Conservation (phyloP, 1,284 basidiomycete species). For the Leccinum fallax region DNA sequence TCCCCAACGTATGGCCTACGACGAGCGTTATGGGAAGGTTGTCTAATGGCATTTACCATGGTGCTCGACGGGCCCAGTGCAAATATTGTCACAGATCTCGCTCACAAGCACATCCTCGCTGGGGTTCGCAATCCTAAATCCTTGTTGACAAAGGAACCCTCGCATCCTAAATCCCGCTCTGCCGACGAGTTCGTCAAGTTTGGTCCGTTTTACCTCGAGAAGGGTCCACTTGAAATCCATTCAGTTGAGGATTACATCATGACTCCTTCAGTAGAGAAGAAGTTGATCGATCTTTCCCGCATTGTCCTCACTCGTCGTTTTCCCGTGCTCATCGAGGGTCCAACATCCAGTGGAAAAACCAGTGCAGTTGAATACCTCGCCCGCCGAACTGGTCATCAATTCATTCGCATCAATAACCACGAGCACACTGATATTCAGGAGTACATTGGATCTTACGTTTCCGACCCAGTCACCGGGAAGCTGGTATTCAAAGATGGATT, state of each 20-base stretch:
- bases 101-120: slow-evolving; percentile 80
- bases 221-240: slow-evolving; percentile 70
- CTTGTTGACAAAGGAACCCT: slow-evolving; percentile 69
- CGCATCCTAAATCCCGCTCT: slow-evolving; percentile 51
- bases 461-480: slow-evolving; percentile 90
- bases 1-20: slow-evolving; percentile 80
- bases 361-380: slow-evolving; percentile 97
- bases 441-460: slow-evolving; percentile 96
- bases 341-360: slow-evolving; percentile 97
- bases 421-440: slow-evolving; percentile 99
- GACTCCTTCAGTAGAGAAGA: slow-evolving; percentile 95
- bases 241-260: slow-evolving; percentile 84
- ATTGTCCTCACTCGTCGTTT: slow-evolving; percentile 90
- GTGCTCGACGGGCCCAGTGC: slow-evolving; percentile 81
- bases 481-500: slow-evolving; percentile 94
- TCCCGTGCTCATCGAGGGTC: slow-evolving; percentile 97
- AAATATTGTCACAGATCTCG: slow-evolving; percentile 66
- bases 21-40: slow-evolving; percentile 93
- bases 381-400: slow-evolving; percentile 89
- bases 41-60: slow-evolving; percentile 98
- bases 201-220: slow-evolving; percentile 90
- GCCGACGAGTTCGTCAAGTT: slow-evolving; percentile 76
- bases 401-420: slow-evolving; percentile 99
- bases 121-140: slow-evolving; percentile 84
- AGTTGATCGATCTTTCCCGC: slow-evolving; percentile 90